phyloP scores from a whole-genome alignment of 129 eudicot species.

The Pseudognaphalium luteoalbum region DNA sequence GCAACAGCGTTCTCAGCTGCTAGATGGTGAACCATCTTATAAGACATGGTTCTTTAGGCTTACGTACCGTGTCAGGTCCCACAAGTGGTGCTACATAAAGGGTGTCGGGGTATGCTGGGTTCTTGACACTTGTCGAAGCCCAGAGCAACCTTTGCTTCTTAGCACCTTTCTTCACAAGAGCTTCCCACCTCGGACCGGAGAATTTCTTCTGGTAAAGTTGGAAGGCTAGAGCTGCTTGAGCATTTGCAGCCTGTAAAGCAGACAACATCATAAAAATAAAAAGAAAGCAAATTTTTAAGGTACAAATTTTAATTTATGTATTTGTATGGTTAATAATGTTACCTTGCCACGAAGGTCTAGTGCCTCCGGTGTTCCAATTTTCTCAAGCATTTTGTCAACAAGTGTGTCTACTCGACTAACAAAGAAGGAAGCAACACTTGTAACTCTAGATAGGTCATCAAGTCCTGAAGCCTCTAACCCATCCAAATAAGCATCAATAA shows the following conservation, averaged over 20 bases:
- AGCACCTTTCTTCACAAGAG: slow-evolving; percentile 97
- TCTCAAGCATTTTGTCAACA: slow-evolving; percentile 96
- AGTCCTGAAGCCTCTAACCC: slow-evolving; percentile 96
- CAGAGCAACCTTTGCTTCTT: slow-evolving; percentile 95
- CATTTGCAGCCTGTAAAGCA: slow-evolving; percentile 83
- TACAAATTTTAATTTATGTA: background rate
- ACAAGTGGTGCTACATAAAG: slow-evolving; percentile 94
- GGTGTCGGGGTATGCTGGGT: slow-evolving; percentile 97
- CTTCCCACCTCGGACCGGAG: slow-evolving; percentile 99
- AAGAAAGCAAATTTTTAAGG: background rate
- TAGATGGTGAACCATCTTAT: background rate
- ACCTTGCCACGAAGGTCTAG: slow-evolving; percentile 98
- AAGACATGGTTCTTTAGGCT: slow-evolving; percentile 29
- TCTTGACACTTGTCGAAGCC: slow-evolving; percentile 99
- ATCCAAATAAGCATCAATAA: slow-evolving; percentile 95
- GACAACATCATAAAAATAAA: background rate
- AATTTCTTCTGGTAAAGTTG: slow-evolving; percentile 96
- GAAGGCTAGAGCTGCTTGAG: slow-evolving; percentile 96
- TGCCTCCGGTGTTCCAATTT: slow-evolving; percentile 96
- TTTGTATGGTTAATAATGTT: slow-evolving; percentile 18
- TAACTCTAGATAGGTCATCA: slow-evolving; percentile 85
- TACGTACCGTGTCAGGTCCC: slow-evolving; percentile 89
- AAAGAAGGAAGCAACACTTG: slow-evolving; percentile 99
- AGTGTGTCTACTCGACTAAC: slow-evolving; percentile 97
- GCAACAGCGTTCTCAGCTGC: no score